Base-by-base conservation (phyloP, 2,329 filamentous ascomycete genomes). In the Aspergillus eucalypticola region DNA sequence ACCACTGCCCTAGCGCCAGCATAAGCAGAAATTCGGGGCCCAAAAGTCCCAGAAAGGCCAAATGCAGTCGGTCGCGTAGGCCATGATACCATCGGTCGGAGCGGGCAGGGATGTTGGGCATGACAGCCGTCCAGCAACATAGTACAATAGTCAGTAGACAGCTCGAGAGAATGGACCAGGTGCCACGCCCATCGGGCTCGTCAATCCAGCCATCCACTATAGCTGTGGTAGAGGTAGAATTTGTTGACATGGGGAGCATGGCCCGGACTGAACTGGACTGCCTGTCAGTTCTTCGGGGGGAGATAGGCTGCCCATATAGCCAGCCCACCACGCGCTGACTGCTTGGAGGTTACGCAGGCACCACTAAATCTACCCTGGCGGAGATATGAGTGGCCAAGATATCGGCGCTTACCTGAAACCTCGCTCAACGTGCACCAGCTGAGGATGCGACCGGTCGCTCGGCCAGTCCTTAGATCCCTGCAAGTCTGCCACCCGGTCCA, bases 1-100 rank as follows among this genome's bases (percentile, higher is more conserved):
- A 42, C 51, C 51, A 54, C 35, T 54, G 51, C 5, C 51, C 51
- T 19, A 54, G 21, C 10, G 51, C 51, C 32, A 54, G 19, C 51
- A 54, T 54, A 21, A 54, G 51, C 3, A 54, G 32, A n/a, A 54
- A 54, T 8, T 54, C 51, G 5, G 51, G 51, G 3, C 51, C 51
- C 21, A 54, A 25, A n/a, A 54, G 11, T 8, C 51, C 51, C 11
- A 54, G 29, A 1, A 21, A 42, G 19, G 35, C 32, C 32, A 54
- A 15, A 5, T 54, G 51, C 17, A 54, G n/a, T 29, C 51, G 35
- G 51, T 54, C 51, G 21, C 51, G 51, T 25, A 54, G 51, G 38
- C 19, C 21, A 19, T 54, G 27, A 39, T 52, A 15, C 50, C 50
- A 52, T 23, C 27, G 17, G 19, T 52, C 50, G 21, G n/a, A 21